phyloP scores from a whole-genome alignment of 2,329 filamentous ascomycete genomes.

The Cladosporium sphaerospermum region DNA sequence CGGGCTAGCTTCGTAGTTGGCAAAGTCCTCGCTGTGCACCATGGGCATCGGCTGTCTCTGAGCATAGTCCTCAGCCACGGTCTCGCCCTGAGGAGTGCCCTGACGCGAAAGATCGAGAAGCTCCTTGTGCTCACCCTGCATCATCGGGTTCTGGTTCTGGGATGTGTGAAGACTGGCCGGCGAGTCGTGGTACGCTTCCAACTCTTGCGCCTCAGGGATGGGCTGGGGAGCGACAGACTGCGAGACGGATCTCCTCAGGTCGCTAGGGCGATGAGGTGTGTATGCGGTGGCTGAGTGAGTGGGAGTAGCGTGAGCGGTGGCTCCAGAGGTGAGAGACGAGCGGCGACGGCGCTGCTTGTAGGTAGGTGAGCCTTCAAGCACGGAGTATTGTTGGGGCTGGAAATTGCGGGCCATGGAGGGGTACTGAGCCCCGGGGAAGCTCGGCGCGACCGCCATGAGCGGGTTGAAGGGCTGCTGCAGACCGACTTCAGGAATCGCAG shows the following conservation, averaged over 20 bases:
- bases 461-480: slow-evolving; percentile 72
- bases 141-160: slow-evolving; percentile 50
- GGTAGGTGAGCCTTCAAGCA: slow-evolving; percentile 94
- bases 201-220: slow-evolving; percentile 47
- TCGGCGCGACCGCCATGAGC: slow-evolving; percentile 86
- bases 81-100: slow-evolving; percentile 78
- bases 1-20: slow-evolving; percentile 50
- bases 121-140: slow-evolving; percentile 71
- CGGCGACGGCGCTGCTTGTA: slow-evolving; percentile 96
- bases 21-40: slow-evolving; percentile 62
- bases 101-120: slow-evolving; percentile 79
- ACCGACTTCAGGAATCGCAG: slow-evolving; percentile 83
- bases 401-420: slow-evolving; percentile 60
- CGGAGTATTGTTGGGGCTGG: slow-evolving; percentile 71
- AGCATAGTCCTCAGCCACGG: slow-evolving; percentile 69
- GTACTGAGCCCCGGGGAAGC: slow-evolving; percentile 74
- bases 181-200: slow-evolving; percentile 70
- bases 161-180: slow-evolving; percentile 71
- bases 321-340: slow-evolving; percentile 79
- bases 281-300: slow-evolving; percentile 38
- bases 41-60: slow-evolving; percentile 56
- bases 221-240: slow-evolving; percentile 74
- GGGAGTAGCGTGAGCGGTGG: slow-evolving; percentile 21
- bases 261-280: slow-evolving; percentile 72
- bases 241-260: slow-evolving; percentile 85